phyloP scores from a whole-genome alignment of 305 asterid species.

The Stenogyne calaminthoides region DNA sequence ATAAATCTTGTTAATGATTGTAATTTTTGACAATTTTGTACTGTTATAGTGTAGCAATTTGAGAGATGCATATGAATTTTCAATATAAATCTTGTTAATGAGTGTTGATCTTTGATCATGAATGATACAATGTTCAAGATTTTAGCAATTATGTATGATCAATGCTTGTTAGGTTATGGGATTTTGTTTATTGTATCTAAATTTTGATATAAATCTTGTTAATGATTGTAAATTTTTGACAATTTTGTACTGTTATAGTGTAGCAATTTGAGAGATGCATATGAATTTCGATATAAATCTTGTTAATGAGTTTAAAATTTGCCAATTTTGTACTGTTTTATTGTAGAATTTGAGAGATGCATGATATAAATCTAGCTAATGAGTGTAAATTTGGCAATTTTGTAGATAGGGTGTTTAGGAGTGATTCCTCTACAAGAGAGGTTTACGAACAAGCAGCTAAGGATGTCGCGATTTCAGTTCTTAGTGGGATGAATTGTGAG shows the following conservation, averaged over 20 bases:
- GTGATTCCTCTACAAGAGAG: slow-evolving; percentile 73
- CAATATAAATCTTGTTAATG: too few species aligned
- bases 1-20: slow-evolving; percentile 9
- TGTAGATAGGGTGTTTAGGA: slow-evolving; percentile 80
- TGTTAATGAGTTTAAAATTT: too few species aligned
- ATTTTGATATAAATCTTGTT: slow-evolving; percentile 19
- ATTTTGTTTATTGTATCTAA: background rate
- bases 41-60: background rate
- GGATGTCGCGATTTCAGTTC: slow-evolving; percentile 83
- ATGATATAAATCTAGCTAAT: background rate
- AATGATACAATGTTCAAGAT: background rate
- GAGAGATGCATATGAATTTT: too few species aligned
- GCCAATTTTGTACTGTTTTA: too few species aligned
- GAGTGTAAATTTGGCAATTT: background rate
- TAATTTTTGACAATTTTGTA: background rate
- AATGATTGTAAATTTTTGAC: slow-evolving; percentile 8
- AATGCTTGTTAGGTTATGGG: too few species aligned
- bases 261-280: too few species aligned
- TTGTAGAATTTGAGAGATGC: too few species aligned
- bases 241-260: slow-evolving; percentile 7
- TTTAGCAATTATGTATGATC: too few species aligned
- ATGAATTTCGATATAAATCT: too few species aligned
- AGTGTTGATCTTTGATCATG: background rate
- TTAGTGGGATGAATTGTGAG: slow-evolving; percentile 85
- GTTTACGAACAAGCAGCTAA: slow-evolving; percentile 90